phyloP scores from a whole-genome alignment of 2,329 filamentous ascomycete species.

The Claviceps africana region DNA sequence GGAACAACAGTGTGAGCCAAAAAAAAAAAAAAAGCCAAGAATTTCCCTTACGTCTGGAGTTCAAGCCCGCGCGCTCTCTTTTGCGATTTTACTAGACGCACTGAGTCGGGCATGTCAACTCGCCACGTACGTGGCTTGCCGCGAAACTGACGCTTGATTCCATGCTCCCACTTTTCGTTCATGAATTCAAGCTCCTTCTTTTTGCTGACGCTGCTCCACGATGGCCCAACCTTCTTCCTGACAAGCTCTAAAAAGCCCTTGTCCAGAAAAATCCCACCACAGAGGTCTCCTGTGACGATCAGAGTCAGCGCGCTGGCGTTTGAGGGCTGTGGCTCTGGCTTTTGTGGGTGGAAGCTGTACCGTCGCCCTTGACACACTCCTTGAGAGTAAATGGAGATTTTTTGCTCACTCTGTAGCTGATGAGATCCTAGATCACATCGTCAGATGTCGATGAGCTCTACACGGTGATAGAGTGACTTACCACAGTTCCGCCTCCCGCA shows the following conservation, averaged over 20 bases:
- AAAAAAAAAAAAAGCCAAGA: neutral
- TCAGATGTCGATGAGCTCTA: neutral
- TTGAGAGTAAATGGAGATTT: slow-evolving; percentile 15
- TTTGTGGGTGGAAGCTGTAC: slow-evolving; percentile 9
- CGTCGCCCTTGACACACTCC: slow-evolving; percentile 25
- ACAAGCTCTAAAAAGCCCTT: slow-evolving; percentile 20
- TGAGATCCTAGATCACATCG: slow-evolving; percentile 20
- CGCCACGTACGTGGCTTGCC: slow-evolving; percentile 8
- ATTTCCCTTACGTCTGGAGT: slow-evolving; percentile 1
- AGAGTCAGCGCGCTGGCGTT: neutral
- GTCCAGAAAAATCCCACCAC: slow-evolving; percentile 27
- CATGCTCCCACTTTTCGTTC: slow-evolving; percentile 16
- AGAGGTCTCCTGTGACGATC: slow-evolving; percentile 19
- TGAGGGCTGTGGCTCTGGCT: fast-evolving
- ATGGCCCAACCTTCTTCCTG: slow-evolving; percentile 8
- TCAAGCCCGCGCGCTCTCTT: neutral
- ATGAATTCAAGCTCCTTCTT: slow-evolving; percentile 10
- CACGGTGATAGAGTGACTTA: slow-evolving; percentile 7
- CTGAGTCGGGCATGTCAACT: slow-evolving; percentile 9
- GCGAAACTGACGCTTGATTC: slow-evolving; percentile 14
- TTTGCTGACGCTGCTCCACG: neutral
- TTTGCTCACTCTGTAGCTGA: slow-evolving; percentile 20
- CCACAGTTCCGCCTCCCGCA: slow-evolving; percentile 24
- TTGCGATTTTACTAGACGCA: neutral
- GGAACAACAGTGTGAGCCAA: neutral